Evolutionary conservation across 495 filamentous ascomycete species (phyloP).

Genomic region (Talaromyces liani): DNA sequence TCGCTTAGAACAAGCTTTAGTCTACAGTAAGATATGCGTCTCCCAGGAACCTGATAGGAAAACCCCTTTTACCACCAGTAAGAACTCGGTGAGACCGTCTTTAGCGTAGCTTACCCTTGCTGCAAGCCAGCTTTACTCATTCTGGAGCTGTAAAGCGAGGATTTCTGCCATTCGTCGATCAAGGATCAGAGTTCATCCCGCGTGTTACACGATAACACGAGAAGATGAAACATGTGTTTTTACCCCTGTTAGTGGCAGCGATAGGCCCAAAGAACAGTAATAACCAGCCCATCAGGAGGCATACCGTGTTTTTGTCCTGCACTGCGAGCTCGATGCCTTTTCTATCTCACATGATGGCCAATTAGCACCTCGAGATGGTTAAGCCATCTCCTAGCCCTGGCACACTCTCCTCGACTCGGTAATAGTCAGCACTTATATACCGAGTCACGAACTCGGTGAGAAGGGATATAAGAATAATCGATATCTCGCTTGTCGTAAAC

Average conservation of each 20-base stretch:
- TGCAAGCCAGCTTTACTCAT: not conserved
- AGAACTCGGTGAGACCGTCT: not conserved
- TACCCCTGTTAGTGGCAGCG: not conserved
- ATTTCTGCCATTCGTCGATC: not conserved
- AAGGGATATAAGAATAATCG: not conserved
- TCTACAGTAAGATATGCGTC: not conserved
- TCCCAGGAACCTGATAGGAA: not conserved
- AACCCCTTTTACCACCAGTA: not conserved
- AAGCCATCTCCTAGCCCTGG: not conserved
- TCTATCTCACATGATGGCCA: not conserved
- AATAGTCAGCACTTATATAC: not conserved
- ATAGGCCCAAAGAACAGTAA: not conserved
- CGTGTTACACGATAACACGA: not conserved
- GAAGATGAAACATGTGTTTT: not conserved
- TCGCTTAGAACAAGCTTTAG: not conserved
- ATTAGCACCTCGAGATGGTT: not conserved
- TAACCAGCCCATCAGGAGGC: not conserved
- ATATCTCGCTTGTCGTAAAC: not conserved
- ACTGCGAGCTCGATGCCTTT: not conserved
- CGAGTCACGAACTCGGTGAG: not conserved
- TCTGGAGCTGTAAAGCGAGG: not conserved
- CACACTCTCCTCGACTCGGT: not conserved
- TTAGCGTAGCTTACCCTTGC: not conserved
- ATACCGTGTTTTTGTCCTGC: not conserved
- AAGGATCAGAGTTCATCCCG: not conserved